Conservation (phyloP, 352 stramenopile genomes). For the Phytophthora melonis region DNA sequence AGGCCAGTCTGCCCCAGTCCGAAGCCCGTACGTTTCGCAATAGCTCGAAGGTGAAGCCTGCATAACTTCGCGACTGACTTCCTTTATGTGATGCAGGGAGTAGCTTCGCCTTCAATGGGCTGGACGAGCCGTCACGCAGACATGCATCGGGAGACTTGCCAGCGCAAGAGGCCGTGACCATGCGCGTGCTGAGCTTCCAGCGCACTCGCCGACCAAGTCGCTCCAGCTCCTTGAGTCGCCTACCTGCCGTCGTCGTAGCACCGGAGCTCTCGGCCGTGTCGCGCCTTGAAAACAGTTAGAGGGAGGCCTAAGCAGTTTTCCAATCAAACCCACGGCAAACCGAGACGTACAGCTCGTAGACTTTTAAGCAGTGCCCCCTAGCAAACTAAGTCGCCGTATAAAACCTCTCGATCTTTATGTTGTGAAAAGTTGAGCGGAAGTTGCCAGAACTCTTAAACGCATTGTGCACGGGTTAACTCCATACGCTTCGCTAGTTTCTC, state of each 20-base stretch:
- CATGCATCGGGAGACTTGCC: conserved; percentile 25
- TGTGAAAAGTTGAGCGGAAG: too few species aligned
- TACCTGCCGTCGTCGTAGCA: conserved; percentile 8
- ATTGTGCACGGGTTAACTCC: too few species aligned
- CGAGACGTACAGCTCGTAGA: too few species aligned
- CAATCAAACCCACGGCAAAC: too few species aligned
- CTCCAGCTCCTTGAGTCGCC: conserved; percentile 28
- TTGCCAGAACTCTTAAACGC: too few species aligned
- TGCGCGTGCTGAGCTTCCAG: conserved; percentile 50
- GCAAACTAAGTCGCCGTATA: too few species aligned
- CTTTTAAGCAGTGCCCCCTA: too few species aligned
- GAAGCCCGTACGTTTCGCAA: conserved; percentile 32
- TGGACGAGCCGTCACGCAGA: conserved; percentile 19
- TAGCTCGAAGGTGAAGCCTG: background rate
- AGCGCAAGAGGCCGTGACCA: conserved; percentile 41
- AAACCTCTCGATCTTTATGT: too few species aligned
- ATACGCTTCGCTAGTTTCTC: background rate
- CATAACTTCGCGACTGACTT: conserved; percentile 8
- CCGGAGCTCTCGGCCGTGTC: conserved; percentile 19
- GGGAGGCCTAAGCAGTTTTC: too few species aligned
- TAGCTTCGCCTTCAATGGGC: conserved; percentile 48
- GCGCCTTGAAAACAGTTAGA: conserved; percentile 3
- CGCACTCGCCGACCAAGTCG: conserved; percentile 27
- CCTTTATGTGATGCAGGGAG: conserved; percentile 25
- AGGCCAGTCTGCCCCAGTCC: conserved; percentile 11